Conservation (phyloP, 2,329 filamentous ascomycete species). For the Colletotrichum tofieldiae region DNA sequence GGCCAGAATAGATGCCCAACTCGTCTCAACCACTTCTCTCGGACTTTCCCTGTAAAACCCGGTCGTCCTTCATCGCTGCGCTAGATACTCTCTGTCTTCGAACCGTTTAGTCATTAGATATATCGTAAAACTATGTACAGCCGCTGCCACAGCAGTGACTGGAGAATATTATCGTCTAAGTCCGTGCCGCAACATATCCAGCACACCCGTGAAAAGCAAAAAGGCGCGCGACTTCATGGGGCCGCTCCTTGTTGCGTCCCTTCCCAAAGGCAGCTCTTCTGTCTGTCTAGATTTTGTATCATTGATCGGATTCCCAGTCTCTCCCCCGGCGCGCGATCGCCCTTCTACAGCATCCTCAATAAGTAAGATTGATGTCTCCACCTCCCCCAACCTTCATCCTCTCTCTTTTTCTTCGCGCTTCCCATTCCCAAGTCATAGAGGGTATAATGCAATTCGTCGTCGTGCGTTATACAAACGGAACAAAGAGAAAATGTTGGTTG, state of each 20-base stretch:
- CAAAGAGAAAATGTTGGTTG: conserved; percentile 38
- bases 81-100: not conserved
- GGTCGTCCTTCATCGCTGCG: not conserved
- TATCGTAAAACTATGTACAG: conserved; percentile 35
- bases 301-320: not conserved
- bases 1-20: conserved; percentile 14
- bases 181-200: conserved; percentile 32
- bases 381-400: not conserved
- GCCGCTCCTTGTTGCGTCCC: not conserved
- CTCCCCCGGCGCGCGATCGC: not conserved
- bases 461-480: conserved; percentile 42
- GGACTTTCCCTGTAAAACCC: not conserved
- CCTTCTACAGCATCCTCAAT: conserved; percentile 12
- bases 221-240: conserved; percentile 10
- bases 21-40: not conserved
- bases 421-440: conserved; percentile 37
- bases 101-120: conserved; percentile 36
- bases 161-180: conserved; percentile 33
- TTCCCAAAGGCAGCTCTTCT: conserved; percentile 18
- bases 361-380: conserved; percentile 5
- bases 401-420: conserved; percentile 5
- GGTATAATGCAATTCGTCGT: conserved; percentile 42
- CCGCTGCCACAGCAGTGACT: conserved; percentile 8
- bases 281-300: conserved; percentile 40
- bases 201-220: conserved; percentile 23